Evolutionary conservation across 306 rosid species (phyloP).

Genomic region (Aeschynomene evenia): DNA sequence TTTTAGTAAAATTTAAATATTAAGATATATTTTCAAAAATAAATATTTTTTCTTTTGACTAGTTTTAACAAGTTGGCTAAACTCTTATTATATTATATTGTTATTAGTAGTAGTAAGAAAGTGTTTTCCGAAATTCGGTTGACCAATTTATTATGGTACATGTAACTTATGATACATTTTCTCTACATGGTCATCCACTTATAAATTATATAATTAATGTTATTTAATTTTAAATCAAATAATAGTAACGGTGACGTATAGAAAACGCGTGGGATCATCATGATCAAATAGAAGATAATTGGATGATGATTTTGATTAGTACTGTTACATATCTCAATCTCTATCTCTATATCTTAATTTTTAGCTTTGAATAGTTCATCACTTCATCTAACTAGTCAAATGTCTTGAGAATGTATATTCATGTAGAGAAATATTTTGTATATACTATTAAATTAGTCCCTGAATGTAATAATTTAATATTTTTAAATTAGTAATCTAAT

Average conservation of each 20-base stretch:
- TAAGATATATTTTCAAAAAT: too few relatives aligned
- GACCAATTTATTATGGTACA: neutral
- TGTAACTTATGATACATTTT: neutral
- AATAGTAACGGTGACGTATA: neutral
- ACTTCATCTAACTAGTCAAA: constrained; percentile 14
- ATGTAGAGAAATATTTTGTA: too few relatives aligned
- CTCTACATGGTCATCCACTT: neutral
- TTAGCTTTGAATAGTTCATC: neutral
- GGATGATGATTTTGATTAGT: neutral
- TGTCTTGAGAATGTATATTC: neutral
- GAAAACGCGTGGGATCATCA: neutral
- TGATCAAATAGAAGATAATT: neutral
- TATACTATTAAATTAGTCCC: too few relatives aligned
- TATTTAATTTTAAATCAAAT: neutral
- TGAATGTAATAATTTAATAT: too few relatives aligned
- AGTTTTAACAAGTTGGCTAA: too few relatives aligned
- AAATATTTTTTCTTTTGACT: too few relatives aligned
- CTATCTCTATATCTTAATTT: neutral
- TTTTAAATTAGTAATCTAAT: too few relatives aligned
- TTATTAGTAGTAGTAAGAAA: neutral
- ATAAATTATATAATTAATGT: neutral
- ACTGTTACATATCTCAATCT: neutral
- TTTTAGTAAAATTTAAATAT: too few relatives aligned
- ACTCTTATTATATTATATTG: neutral
- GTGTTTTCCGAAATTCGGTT: neutral